Base-by-base conservation (phyloP, 371 early-diverging fungal genomes). In the Actinomortierella wolfii region DNA sequence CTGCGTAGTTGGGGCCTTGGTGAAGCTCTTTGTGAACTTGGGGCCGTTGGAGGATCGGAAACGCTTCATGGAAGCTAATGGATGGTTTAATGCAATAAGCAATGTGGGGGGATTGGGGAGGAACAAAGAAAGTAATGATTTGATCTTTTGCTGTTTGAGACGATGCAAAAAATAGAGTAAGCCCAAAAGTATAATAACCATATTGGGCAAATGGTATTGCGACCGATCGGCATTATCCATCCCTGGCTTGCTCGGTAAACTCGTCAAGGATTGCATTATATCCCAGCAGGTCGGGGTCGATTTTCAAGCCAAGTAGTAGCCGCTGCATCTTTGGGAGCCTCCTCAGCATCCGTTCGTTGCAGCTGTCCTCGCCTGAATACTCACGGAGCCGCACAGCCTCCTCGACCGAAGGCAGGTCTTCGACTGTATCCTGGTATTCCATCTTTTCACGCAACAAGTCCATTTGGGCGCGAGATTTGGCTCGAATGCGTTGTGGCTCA, bases 1-100 rank as follows among this genome's bases (percentile, higher is more conserved):
- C 18, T 86, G 84, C 1, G 81, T 77, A 11, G 84, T 56, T 5
- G 83, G 71, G 8, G 86, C 82, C 43, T 81, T 83, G 17, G 76
- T 65, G 34, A 34, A 34, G 34, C 34, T 34, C 7, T 11, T 34
- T 4, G 34, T 34, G 34, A 34, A 34, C 34, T 34, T 34, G 34
- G 34, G 34, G 11, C 34, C 34, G 34, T 4, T 34, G 34, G 34
- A 34, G 34, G 34, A 34, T 34, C 34, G 34, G 34, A 34, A 34
- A 6, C 34, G 34, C 34, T 34, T 34, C 34, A 34, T 34, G 34
- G 34, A n/a, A n/a, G n/a, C n/a, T 11, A 34, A 34, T 34, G 11
- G 34, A 34, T 34, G 34, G 11, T 34, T 34, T 34, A 34, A 34
- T 34, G 34, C 34, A 11, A 34, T 4, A 34, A 34, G 34, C 34